Evolutionary conservation across 331 rosid species (phyloP).

Genomic region (Quercus lobata): DNA sequence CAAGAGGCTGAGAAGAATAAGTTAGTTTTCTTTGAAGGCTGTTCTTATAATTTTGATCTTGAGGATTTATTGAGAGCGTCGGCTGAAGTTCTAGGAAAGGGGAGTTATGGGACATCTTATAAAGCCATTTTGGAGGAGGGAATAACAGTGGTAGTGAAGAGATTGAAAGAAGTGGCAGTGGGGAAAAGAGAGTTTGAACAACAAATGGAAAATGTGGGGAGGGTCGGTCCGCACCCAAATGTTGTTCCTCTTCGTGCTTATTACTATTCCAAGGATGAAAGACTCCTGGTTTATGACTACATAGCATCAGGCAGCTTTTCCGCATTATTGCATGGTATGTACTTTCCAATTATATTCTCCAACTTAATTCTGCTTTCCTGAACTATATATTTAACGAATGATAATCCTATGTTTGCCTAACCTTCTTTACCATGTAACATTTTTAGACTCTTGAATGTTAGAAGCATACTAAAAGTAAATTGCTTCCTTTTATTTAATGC

Average conservation of each 20-base stretch:
- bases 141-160: conserved; percentile 76
- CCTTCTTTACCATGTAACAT: too few species aligned
- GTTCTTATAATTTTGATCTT: conserved; percentile 78
- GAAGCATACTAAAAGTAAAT: neutral
- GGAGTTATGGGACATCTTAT: conserved; percentile 85
- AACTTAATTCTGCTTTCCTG: neutral
- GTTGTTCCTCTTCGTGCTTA: conserved; percentile 80
- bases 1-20: conserved; percentile 86
- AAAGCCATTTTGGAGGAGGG: conserved; percentile 93
- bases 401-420: too few species aligned
- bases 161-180: conserved; percentile 67
- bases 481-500: neutral
- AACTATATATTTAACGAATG: neutral
- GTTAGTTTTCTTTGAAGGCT: conserved; percentile 68
- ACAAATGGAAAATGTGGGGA: conserved; percentile 74
- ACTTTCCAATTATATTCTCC: neutral
- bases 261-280: conserved; percentile 91
- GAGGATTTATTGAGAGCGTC: conserved; percentile 93
- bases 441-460: neutral
- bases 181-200: conserved; percentile 85
- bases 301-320: conserved; percentile 59
- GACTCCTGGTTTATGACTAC: conserved; percentile 73
- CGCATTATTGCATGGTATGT: conserved; percentile 70
- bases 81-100: conserved; percentile 93
- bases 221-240: conserved; percentile 66